Percentiles rank a stretch among this genome's conserved stretches.
These are phyloP conservation scores for Primulina tabacum DNA, from an alignment of 257 asterid species.

Conservation along the genomic window DNA sequence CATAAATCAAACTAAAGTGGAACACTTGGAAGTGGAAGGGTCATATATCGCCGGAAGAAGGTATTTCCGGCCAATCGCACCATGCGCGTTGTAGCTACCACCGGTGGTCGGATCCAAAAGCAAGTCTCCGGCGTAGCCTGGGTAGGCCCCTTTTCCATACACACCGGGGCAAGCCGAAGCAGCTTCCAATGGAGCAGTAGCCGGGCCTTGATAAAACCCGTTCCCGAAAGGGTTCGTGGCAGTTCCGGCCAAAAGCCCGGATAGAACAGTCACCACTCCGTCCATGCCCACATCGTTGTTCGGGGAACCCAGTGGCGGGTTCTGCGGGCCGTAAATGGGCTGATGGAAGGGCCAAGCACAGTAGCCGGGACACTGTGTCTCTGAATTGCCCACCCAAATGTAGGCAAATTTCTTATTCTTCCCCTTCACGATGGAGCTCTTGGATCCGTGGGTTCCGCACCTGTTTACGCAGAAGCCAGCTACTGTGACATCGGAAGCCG, in stretches of 20 bases:
- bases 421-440: slow-evolving; percentile 20
- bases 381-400: slow-evolving; percentile 44
- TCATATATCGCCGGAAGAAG: slow-evolving; percentile 32
- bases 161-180: slow-evolving; percentile 53
- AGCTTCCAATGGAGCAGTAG: slow-evolving; percentile 46
- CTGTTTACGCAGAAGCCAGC: slow-evolving; percentile 37
- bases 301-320: slow-evolving; percentile 39
- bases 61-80: slow-evolving; percentile 36
- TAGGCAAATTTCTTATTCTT: slow-evolving; percentile 36
- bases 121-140: slow-evolving; percentile 45
- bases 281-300: slow-evolving; percentile 50
- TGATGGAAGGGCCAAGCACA: slow-evolving; percentile 51
- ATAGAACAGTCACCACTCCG: slow-evolving; percentile 43
- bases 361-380: slow-evolving; percentile 37
- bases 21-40: neutral
- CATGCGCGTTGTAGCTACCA: slow-evolving; percentile 49
- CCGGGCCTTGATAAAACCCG: slow-evolving; percentile 43
- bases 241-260: slow-evolving; percentile 47
- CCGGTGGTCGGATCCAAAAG: slow-evolving; percentile 38
- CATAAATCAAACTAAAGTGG: neutral
- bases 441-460: slow-evolving; percentile 44
- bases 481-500: slow-evolving; percentile 34
- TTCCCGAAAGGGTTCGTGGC: slow-evolving; percentile 49
- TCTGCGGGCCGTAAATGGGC: slow-evolving; percentile 52
- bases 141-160: slow-evolving; percentile 46